These are phyloP conservation scores for Helianthus annuus DNA, from an alignment of 129 eudicot species.

Conservation along the genomic window DNA sequence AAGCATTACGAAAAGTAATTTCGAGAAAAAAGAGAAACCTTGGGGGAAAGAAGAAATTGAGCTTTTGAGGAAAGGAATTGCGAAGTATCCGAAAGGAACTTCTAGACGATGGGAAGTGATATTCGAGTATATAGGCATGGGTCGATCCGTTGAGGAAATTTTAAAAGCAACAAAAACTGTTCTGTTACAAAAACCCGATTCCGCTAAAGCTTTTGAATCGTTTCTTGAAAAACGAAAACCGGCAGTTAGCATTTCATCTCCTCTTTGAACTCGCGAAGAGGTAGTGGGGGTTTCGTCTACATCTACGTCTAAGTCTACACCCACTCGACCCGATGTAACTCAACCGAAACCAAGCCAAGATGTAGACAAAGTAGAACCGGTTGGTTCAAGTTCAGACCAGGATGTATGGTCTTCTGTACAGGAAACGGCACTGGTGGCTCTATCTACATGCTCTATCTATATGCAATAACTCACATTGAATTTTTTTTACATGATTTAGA, in stretches of 20 bases:
- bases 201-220: slow-evolving; percentile 89
- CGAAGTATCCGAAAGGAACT: slow-evolving; percentile 88
- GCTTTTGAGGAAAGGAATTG: slow-evolving; percentile 70
- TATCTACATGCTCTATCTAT: no score
- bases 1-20: no score
- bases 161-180: slow-evolving; percentile 90
- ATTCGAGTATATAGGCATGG: slow-evolving; percentile 81
- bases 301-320: slow-evolving; percentile 4
- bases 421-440: slow-evolving; percentile 63
- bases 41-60: slow-evolving; percentile 95
- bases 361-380: background rate
- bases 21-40: slow-evolving; percentile 68
- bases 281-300: slow-evolving; percentile 36
- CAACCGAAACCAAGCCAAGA: slow-evolving; percentile 62
- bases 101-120: slow-evolving; percentile 95
- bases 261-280: slow-evolving; percentile 82
- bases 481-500: no score
- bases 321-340: slow-evolving; percentile 5
- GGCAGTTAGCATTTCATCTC: slow-evolving; percentile 67
- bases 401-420: no score
- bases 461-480: no score
- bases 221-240: slow-evolving; percentile 92
- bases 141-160: slow-evolving; percentile 85
- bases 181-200: slow-evolving; percentile 87
- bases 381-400: no score